These are phyloP conservation scores for Phytophthora citricola DNA, from an alignment of 352 stramenopile genomes.

Conservation along the genomic window DNA sequence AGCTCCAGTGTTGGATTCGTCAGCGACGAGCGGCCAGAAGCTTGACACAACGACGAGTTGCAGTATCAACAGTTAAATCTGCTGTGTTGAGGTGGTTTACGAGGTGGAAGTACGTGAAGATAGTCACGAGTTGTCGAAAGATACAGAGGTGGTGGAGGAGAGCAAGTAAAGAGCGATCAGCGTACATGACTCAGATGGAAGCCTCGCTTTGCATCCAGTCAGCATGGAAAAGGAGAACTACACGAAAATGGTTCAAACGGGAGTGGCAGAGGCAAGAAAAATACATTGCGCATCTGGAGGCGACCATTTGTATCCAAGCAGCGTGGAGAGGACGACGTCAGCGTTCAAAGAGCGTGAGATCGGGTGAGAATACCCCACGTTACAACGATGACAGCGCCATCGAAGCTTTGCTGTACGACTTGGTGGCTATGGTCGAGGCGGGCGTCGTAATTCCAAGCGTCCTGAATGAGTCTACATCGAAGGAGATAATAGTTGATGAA, in stretches of 20 bases:
- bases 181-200: constrained; percentile 37
- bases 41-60: constrained; percentile 14
- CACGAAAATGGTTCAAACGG: constrained; percentile 20
- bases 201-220: constrained; percentile 58
- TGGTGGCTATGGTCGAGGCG: constrained; percentile 21
- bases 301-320: constrained; percentile 56
- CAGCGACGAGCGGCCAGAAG: constrained; percentile 17
- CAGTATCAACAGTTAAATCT: constrained; percentile 14
- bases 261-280: constrained; percentile 27
- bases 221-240: constrained; percentile 39
- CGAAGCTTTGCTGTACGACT: constrained; percentile 25
- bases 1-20: constrained; percentile 55
- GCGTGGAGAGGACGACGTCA: constrained; percentile 43
- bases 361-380: neutral
- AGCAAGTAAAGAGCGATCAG: constrained; percentile 18
- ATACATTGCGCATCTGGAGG: constrained; percentile 41
- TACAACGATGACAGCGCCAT: constrained; percentile 20
- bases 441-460: neutral
- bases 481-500: neutral
- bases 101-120: constrained; percentile 23
- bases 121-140: constrained; percentile 2
- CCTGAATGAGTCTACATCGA: neutral
- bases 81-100: constrained; percentile 32
- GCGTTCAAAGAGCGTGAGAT: neutral
- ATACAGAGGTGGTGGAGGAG: constrained; percentile 66